Evolutionary conservation across 2,329 filamentous ascomycete species (phyloP).

Genomic region (Calonectria montana): DNA sequence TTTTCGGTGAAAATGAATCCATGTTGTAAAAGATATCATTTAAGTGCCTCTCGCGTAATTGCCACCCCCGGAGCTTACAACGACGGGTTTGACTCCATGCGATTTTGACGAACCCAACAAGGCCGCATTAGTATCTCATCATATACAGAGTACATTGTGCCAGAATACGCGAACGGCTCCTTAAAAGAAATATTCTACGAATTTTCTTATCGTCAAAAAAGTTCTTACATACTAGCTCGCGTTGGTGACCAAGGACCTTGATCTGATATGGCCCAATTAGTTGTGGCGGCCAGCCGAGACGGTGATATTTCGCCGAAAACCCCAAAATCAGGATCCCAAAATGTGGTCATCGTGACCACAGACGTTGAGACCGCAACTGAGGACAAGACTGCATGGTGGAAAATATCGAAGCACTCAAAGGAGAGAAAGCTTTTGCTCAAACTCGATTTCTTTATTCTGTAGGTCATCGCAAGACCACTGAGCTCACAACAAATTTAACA

Average conservation of each 20-base stretch:
- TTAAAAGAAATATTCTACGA: neutral
- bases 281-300: neutral
- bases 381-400: neutral
- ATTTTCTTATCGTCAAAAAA: neutral
- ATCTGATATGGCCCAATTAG: neutral
- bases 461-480: neutral
- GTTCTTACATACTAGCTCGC: neutral
- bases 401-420: neutral
- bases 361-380: neutral
- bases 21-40: neutral
- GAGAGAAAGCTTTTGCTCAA: conserved; percentile 1
- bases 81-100: neutral
- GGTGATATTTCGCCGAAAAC: neutral
- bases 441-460: conserved; percentile 8
- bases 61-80: neutral
- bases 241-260: neutral
- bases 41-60: neutral
- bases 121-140: neutral
- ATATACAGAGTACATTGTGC: neutral
- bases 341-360: neutral
- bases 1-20: neutral
- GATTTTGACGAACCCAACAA: neutral
- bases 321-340: neutral
- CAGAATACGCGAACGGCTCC: neutral
- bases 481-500: neutral